Evolutionary conservation across 2,329 filamentous ascomycete species (phyloP).

Genomic region (Biscogniauxia sp.): DNA sequence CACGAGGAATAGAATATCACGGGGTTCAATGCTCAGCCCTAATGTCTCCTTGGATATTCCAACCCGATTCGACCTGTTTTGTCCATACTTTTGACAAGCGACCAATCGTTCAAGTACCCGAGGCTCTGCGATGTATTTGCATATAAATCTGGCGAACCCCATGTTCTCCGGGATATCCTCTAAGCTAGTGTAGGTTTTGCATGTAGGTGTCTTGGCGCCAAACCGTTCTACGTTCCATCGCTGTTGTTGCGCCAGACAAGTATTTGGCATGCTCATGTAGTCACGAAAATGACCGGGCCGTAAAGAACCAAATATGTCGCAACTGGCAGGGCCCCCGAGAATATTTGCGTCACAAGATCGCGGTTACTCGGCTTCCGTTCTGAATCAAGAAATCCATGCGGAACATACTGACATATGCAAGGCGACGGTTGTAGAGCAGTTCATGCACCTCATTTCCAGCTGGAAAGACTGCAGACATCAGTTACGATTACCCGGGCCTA

Average conservation of each 20-base stretch:
- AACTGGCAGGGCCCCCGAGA: not conserved
- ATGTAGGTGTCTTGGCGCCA: not conserved
- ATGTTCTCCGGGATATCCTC: not conserved
- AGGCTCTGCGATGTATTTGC: not conserved
- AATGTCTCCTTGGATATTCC: not conserved
- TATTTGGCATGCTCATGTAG: not conserved
- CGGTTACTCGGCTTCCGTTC: constrained; percentile 5
- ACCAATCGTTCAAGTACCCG: not conserved
- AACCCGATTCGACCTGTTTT: not conserved
- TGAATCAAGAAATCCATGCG: constrained; percentile 11
- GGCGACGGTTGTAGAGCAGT: constrained; percentile 15
- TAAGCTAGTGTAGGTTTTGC: not conserved
- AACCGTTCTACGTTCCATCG: not conserved
- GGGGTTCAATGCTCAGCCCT: not conserved
- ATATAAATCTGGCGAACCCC: not conserved
- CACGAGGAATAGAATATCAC: not conserved
- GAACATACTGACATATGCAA: constrained; percentile 13
- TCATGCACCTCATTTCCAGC: constrained; percentile 10
- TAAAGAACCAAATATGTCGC: not conserved
- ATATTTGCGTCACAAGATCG: not conserved
- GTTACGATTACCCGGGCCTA: not conserved
- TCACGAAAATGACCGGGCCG: not conserved
- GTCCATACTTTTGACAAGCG: not conserved
- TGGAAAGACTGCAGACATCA: constrained; percentile 7
- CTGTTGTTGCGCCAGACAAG: not conserved